Evolutionary conservation across 441 rosid genomes (phyloP).

Genomic region (Omphalea diandra): DNA sequence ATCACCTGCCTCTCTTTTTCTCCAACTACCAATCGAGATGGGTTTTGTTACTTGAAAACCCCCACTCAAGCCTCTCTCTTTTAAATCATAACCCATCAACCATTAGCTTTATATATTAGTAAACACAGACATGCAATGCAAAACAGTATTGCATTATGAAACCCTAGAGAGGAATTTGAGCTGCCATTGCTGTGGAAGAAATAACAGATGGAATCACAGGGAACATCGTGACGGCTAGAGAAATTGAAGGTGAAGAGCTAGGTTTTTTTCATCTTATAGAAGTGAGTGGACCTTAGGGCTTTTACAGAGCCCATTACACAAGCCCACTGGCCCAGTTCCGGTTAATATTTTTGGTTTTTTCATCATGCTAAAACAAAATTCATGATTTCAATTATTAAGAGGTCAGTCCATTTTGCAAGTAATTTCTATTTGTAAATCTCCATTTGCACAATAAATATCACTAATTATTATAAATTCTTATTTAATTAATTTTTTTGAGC

Average conservation of each 20-base stretch:
- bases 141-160: background rate
- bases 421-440: too few species aligned
- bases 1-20: constrained; percentile 1
- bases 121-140: background rate
- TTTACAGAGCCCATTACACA: background rate
- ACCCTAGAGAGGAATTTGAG: too few species aligned
- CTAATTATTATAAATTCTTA: too few species aligned
- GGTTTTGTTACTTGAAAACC: constrained; percentile 13
- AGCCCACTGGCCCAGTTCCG: background rate
- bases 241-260: background rate
- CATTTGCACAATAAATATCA: too few species aligned
- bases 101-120: background rate
- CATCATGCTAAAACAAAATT: too few species aligned
- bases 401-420: too few species aligned
- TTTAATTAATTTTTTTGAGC: too few species aligned
- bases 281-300: background rate
- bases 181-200: too few species aligned
- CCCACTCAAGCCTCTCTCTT: constrained; percentile 64
- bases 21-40: constrained; percentile 3
- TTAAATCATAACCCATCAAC: constrained; percentile 47
- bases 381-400: too few species aligned
- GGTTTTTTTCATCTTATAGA: background rate
- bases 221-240: background rate
- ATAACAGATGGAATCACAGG: too few species aligned
- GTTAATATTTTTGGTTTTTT: background rate